A percentile compares a stretch with the other conserved stretches of the same genome.
Conservation (phyloP, 1,284 basidiomycete genomes). For the Kalmanozyma brasiliensis region DNA sequence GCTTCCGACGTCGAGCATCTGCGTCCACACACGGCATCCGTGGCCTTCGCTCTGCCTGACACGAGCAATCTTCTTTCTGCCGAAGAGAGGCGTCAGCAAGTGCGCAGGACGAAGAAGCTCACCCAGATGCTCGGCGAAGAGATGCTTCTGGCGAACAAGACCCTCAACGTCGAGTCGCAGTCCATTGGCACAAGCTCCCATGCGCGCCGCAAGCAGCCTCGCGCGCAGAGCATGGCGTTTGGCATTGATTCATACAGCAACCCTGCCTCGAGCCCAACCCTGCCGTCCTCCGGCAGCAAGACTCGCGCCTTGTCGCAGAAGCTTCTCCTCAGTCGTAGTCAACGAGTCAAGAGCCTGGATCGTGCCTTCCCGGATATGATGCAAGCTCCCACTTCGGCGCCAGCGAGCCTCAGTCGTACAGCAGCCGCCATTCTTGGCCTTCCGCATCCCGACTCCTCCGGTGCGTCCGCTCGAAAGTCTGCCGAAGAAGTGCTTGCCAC, state of each 20-base stretch:
- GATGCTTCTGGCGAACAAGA: slow-evolving; percentile 32
- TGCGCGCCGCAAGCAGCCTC: slow-evolving; percentile 5
- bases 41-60: slow-evolving; percentile 13
- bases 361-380: slow-evolving; percentile 14
- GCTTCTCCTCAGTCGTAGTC: slow-evolving; percentile 20
- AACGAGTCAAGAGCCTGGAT: slow-evolving; percentile 22
- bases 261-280: neutral
- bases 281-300: slow-evolving; percentile 13
- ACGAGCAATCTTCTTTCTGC: slow-evolving; percentile 42
- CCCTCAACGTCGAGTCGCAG: neutral
- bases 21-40: slow-evolving; percentile 1
- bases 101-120: slow-evolving; percentile 53
- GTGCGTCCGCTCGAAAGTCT: neutral
- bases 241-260: neutral
- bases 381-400: slow-evolving; percentile 1
- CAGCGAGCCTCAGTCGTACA: slow-evolving; percentile 26
- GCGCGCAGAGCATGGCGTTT: slow-evolving; percentile 24
- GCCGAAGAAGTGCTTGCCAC: slow-evolving; percentile 14
- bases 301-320: slow-evolving; percentile 23
- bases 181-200: slow-evolving; percentile 3
- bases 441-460: slow-evolving; percentile 33
- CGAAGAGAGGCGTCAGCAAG: slow-evolving; percentile 45
- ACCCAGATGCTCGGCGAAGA: slow-evolving; percentile 54
- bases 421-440: slow-evolving; percentile 42
- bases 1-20: slow-evolving; percentile 2